Evolutionary conservation across 257 asterid species (phyloP).

Genomic region (Plantago elongata): DNA sequence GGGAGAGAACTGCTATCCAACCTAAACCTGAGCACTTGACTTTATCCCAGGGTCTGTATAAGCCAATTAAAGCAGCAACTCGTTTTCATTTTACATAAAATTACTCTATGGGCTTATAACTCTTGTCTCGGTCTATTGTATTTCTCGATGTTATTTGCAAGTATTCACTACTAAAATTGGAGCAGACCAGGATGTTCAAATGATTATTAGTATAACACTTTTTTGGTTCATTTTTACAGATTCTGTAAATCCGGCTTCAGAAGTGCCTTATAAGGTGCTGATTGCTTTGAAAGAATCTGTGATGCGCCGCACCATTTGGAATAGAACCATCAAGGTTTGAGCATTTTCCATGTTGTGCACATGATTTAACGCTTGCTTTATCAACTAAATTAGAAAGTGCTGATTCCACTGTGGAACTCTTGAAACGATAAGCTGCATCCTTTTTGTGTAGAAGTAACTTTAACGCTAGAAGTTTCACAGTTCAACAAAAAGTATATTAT

Average conservation of each 20-base stretch:
- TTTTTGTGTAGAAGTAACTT: too few species aligned
- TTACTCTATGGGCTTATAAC: background rate
- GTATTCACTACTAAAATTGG: background rate
- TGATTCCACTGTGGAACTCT: background rate
- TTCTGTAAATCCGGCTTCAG: slow-evolving; percentile 19
- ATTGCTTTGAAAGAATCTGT: slow-evolving; percentile 71
- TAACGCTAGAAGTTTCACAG: too few species aligned
- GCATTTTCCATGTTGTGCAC: slow-evolving; percentile 2
- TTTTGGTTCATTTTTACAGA: slow-evolving; percentile 28
- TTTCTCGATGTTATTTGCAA: slow-evolving; percentile 1
- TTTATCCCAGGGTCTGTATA: slow-evolving; percentile 36
- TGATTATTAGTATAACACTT: background rate
- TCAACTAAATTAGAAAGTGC: slow-evolving; percentile 1
- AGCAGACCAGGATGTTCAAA: slow-evolving; percentile 1
- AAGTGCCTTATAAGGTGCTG: slow-evolving; percentile 55
- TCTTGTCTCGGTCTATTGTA: background rate
- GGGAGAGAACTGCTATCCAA: slow-evolving; percentile 74
- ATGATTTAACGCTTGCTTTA: slow-evolving; percentile 12
- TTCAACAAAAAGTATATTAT: background rate
- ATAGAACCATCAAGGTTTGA: slow-evolving; percentile 53
- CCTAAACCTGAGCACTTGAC: slow-evolving; percentile 45
- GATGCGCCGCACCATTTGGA: slow-evolving; percentile 52
- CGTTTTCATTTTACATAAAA: slow-evolving; percentile 4
- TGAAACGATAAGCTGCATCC: too few species aligned
- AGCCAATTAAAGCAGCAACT: slow-evolving; percentile 12